phyloP scores from a whole-genome alignment of 257 asterid species.

The Vinca minor region DNA sequence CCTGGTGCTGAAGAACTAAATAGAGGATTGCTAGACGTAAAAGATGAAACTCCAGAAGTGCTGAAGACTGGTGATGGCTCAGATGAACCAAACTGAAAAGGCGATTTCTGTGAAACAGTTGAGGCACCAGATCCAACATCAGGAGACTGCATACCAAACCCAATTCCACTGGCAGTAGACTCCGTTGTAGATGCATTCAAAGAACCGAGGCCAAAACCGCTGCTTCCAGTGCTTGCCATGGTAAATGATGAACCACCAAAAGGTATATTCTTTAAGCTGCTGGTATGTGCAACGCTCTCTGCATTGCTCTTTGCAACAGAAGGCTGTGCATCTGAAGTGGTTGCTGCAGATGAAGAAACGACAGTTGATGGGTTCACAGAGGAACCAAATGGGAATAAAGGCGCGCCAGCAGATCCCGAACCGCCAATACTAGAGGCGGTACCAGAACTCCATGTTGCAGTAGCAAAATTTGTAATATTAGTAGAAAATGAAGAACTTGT shows the following conservation, averaged over 20 bases:
- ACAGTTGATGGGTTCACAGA: constrained; percentile 22
- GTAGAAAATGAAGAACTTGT: constrained; percentile 29
- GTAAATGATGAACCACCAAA: constrained; percentile 7
- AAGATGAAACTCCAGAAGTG: constrained; percentile 15
- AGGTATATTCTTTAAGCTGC: constrained; percentile 11
- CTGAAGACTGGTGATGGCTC: constrained; percentile 8
- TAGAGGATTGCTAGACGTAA: constrained; percentile 11
- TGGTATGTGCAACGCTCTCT: constrained; percentile 24
- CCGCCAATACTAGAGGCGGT: constrained; percentile 23
- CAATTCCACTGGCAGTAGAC: constrained; percentile 13
- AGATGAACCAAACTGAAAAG: constrained; percentile 21
- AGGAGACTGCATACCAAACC: constrained; percentile 7
- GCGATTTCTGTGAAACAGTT: constrained; percentile 11
- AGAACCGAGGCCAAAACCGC: constrained; percentile 13
- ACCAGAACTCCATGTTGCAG: constrained; percentile 21
- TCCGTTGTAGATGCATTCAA: constrained; percentile 9
- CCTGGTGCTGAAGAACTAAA: constrained; percentile 14
- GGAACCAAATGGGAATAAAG: constrained; percentile 32
- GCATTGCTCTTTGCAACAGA: constrained; percentile 22
- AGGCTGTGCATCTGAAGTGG: constrained; percentile 21
- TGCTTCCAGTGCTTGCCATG: constrained; percentile 7
- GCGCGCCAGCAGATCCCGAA: constrained; percentile 30
- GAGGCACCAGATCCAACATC: constrained; percentile 14
- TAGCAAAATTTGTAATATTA: constrained; percentile 22
- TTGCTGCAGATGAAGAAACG: constrained; percentile 23